Percentiles rank a stretch among this genome's conserved stretches.
These are phyloP conservation scores for Talaromyces sp. DNA, from an alignment of 2,329 filamentous ascomycete species.

Conservation along the genomic window DNA sequence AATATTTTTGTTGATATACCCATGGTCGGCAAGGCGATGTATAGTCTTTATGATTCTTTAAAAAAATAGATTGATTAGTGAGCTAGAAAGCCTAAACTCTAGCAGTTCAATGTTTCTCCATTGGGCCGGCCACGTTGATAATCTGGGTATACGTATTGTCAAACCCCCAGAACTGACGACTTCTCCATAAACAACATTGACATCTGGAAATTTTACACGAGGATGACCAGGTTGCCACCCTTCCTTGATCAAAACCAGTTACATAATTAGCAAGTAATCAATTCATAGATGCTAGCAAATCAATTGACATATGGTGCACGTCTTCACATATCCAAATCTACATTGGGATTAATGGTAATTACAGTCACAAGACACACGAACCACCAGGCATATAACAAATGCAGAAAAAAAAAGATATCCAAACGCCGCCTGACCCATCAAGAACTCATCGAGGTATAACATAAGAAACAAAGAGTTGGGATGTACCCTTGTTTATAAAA, in stretches of 20 bases:
- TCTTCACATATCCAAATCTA: conserved; percentile 10
- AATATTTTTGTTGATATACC: not conserved
- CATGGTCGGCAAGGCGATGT: not conserved
- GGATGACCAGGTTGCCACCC: too few species aligned
- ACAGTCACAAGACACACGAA: conserved; percentile 10
- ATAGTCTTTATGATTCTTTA: not conserved
- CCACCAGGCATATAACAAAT: conserved; percentile 9
- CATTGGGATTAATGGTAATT: conserved; percentile 10
- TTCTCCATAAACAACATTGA: too few species aligned
- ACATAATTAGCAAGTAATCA: not conserved
- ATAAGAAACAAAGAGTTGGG: conserved; percentile 2
- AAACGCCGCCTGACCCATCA: conserved; percentile 6
- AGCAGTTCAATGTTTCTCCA: not conserved
- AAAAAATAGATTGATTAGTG: not conserved
- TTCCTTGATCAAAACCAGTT: too few species aligned
- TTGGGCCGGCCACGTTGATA: not conserved
- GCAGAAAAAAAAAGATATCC: conserved; percentile 9
- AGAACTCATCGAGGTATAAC: conserved; percentile 11
- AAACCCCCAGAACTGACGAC: too few species aligned
- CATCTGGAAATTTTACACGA: too few species aligned
- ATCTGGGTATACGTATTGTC: too few species aligned
- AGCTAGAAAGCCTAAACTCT: not conserved
- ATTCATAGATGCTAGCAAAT: not conserved
- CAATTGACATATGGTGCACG: not conserved
- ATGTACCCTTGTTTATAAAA: not conserved